Conservation (phyloP, 805 yeast genomes). For the Suhomyces canberraensis region DNA sequence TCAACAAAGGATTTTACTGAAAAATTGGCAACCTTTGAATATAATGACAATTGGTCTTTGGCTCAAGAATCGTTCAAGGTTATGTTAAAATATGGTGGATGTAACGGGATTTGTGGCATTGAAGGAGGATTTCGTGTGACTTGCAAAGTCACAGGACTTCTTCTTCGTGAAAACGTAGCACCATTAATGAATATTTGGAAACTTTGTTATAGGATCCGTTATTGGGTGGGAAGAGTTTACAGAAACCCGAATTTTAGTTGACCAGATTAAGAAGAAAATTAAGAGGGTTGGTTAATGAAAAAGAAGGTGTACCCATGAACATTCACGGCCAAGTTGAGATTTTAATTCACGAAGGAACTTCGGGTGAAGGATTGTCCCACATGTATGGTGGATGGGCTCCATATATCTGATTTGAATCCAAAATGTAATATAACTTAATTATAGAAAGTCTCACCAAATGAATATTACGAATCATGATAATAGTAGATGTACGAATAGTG, state of each 20-base stretch:
- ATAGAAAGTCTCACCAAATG: too few species aligned
- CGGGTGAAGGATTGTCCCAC: slow-evolving; percentile 63
- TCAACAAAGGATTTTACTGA: slow-evolving; percentile 70
- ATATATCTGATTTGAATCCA: slow-evolving; percentile 29
- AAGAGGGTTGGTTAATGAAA: slow-evolving; percentile 73
- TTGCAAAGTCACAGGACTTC: slow-evolving; percentile 74
- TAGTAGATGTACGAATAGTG: too few species aligned
- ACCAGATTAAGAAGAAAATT: slow-evolving; percentile 73
- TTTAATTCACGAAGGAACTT: slow-evolving; percentile 77
- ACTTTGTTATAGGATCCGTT: slow-evolving; percentile 91
- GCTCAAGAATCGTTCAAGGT: slow-evolving; percentile 84
- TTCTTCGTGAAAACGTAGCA: slow-evolving; percentile 76
- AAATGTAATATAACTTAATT: too few species aligned
- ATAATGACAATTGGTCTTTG: slow-evolving; percentile 79
- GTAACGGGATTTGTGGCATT: slow-evolving; percentile 86
- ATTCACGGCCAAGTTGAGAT: slow-evolving; percentile 91
- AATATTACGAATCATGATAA: too few species aligned
- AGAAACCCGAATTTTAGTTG: slow-evolving; percentile 65
- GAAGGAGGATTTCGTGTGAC: slow-evolving; percentile 88
- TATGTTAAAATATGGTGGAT: slow-evolving; percentile 72
- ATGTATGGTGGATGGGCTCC: slow-evolving; percentile 94
- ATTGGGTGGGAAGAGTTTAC: slow-evolving; percentile 63
- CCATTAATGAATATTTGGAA: slow-evolving; percentile 86
- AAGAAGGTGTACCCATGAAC: slow-evolving; percentile 83
- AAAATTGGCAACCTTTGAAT: slow-evolving; percentile 76